Conservation (phyloP, 2,329 filamentous ascomycete genomes). For the Eurotiales sp. region DNA sequence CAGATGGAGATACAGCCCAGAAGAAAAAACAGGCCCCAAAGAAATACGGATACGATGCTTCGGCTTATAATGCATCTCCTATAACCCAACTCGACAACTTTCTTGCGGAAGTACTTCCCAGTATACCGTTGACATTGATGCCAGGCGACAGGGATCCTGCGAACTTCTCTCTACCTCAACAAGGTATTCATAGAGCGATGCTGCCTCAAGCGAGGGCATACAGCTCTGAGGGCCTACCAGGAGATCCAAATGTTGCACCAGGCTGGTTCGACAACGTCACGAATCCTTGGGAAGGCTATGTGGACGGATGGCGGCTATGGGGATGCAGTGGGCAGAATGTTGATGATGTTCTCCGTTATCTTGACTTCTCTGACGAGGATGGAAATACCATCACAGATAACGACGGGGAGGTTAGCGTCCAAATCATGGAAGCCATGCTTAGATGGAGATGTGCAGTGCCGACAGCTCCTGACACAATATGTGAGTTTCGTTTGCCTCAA, state of each 20-base stretch:
- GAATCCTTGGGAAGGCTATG: constrained; percentile 86
- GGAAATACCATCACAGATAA: constrained; percentile 21
- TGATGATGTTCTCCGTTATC: constrained; percentile 89
- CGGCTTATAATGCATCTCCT: constrained; percentile 80
- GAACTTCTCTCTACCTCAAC: constrained; percentile 85
- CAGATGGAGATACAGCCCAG: constrained; percentile 26
- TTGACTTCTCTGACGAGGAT: constrained; percentile 50
- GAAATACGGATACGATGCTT: constrained; percentile 93
- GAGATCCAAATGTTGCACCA: constrained; percentile 40
- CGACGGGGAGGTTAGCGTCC: constrained; percentile 66
- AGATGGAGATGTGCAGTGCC: constrained; percentile 88
- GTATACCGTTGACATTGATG: constrained; percentile 82
- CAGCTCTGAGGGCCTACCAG: constrained; percentile 36
- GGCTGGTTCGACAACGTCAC: constrained; percentile 87
- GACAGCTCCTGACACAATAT: constrained; percentile 92
- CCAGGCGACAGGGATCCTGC: constrained; percentile 83
- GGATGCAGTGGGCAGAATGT: constrained; percentile 90
- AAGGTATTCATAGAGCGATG: constrained; percentile 88
- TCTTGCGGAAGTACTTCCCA: constrained; percentile 74
- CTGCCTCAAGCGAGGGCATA: constrained; percentile 74
- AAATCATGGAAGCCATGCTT: constrained; percentile 92
- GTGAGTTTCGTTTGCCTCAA: constrained; percentile 51
- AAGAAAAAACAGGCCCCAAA: constrained; percentile 56
- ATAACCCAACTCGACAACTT: constrained; percentile 81
- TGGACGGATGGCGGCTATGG: constrained; percentile 85